Conservation (phyloP, 371 early-diverging fungal species). For the Mucor ambiguus region DNA sequence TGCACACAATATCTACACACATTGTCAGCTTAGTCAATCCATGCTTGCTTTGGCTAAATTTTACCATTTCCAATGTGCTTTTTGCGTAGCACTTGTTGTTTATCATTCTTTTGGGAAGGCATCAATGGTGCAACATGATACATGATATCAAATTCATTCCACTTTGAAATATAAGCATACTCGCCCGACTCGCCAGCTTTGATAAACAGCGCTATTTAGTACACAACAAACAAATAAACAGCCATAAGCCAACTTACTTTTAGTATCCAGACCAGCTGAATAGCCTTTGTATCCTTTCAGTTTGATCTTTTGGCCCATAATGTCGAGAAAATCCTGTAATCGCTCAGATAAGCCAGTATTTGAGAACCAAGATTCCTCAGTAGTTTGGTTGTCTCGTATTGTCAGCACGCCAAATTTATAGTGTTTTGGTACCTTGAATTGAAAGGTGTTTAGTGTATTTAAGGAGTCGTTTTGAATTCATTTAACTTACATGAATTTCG, state of each 20-base stretch:
- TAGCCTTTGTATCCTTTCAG: conserved; percentile 80
- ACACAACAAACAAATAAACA: neutral
- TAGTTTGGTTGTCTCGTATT: conserved; percentile 64
- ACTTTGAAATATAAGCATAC: conserved; percentile 73
- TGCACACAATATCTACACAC: conserved; percentile 66
- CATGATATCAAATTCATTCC: conserved; percentile 81
- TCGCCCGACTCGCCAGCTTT: conserved; percentile 70
- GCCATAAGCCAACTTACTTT: conserved; percentile 48
- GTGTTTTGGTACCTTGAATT: conserved; percentile 60
- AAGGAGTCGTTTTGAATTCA: neutral
- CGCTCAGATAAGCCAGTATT: conserved; percentile 64
- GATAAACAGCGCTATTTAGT: neutral
- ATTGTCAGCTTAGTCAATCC: neutral
- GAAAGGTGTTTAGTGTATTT: neutral
- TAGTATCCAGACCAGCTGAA: conserved; percentile 82
- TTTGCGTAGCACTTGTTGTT: conserved; percentile 81
- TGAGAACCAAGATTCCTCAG: conserved; percentile 78
- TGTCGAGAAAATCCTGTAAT: conserved; percentile 67
- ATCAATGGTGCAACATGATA: conserved; percentile 83
- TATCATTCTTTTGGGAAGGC: conserved; percentile 68
- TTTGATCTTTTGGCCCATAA: conserved; percentile 73
- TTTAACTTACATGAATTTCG: conserved; percentile 48
- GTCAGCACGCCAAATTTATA: conserved; percentile 86
- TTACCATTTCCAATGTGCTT: conserved; percentile 83
- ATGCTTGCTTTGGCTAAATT: neutral